Percentiles rank a stretch among this genome's conserved stretches.
Evolutionary conservation across 768 basidiomycete species (phyloP).

Genomic region (Macrocybe gigantea): DNA sequence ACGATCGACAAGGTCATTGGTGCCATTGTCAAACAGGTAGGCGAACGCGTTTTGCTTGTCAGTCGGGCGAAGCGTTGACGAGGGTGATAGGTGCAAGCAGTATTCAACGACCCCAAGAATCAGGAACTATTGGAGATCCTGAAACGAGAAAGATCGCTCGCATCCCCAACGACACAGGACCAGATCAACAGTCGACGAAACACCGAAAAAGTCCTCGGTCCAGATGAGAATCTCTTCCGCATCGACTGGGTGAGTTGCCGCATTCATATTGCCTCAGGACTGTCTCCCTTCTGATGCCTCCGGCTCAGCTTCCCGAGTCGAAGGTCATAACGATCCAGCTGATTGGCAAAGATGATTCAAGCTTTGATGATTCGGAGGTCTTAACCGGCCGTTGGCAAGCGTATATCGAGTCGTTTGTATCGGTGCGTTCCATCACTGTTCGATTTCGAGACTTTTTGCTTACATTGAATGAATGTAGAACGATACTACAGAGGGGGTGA

Average conservation of each 20-base stretch:
- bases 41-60: conserved; percentile 6
- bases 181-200: conserved; percentile 60
- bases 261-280: neutral
- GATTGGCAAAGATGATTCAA: conserved; percentile 74
- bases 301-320: conserved; percentile 50
- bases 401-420: conserved; percentile 74
- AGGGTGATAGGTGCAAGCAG: conserved; percentile 47
- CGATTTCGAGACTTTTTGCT: neutral
- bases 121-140: conserved; percentile 68
- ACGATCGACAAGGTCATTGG: conserved; percentile 92
- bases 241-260: conserved; percentile 62
- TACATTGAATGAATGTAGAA: conserved; percentile 29
- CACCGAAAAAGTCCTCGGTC: conserved; percentile 65
- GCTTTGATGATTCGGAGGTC: conserved; percentile 70
- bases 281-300: neutral
- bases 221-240: conserved; percentile 75
- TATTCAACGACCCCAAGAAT: conserved; percentile 63
- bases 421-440: conserved; percentile 31
- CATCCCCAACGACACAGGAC: conserved; percentile 62
- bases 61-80: neutral
- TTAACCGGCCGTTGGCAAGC: conserved; percentile 74
- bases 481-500: conserved; percentile 50
- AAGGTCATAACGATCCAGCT: conserved; percentile 70
- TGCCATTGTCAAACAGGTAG: conserved; percentile 82
- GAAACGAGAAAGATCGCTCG: conserved; percentile 59